phyloP scores from a whole-genome alignment of 2,329 filamentous ascomycete species.

The Aschersonia sp. region DNA sequence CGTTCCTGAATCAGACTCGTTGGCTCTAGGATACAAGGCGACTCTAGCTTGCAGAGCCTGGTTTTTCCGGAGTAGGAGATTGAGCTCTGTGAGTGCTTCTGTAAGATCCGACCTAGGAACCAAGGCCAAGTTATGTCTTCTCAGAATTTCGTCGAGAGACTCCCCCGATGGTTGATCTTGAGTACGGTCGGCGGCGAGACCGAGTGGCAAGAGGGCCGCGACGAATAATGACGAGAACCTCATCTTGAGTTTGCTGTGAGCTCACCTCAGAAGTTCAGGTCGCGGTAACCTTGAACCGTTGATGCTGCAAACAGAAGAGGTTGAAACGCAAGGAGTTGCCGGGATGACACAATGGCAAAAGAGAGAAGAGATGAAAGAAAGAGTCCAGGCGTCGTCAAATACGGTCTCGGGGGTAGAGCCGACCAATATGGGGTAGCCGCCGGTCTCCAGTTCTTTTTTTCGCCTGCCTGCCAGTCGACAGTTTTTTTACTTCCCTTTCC shows the following conservation, averaged over 20 bases:
- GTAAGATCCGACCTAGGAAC: constrained; percentile 30
- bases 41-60: constrained; percentile 3
- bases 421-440: constrained; percentile 2
- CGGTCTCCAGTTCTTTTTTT: not conserved
- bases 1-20: not conserved
- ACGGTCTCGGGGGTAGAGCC: not conserved
- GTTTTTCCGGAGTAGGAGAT: constrained; percentile 20
- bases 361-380: not conserved
- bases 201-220: constrained; percentile 17
- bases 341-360: not conserved
- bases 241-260: constrained; percentile 11
- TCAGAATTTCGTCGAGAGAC: constrained; percentile 24
- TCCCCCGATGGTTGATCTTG: constrained; percentile 15
- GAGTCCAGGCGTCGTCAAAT: not conserved
- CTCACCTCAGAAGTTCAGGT: not conserved
- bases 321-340: not conserved
- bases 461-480: not conserved
- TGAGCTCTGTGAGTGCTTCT: constrained; percentile 28
- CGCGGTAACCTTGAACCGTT: not conserved
- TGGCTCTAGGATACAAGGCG: constrained; percentile 1
- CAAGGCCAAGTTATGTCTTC: constrained; percentile 27
- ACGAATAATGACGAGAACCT: constrained; percentile 20
- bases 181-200: constrained; percentile 14
- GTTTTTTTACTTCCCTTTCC: not conserved
- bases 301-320: not conserved